Conservation (phyloP, 768 basidiomycete species). For the Paxillus rubicundulus region DNA sequence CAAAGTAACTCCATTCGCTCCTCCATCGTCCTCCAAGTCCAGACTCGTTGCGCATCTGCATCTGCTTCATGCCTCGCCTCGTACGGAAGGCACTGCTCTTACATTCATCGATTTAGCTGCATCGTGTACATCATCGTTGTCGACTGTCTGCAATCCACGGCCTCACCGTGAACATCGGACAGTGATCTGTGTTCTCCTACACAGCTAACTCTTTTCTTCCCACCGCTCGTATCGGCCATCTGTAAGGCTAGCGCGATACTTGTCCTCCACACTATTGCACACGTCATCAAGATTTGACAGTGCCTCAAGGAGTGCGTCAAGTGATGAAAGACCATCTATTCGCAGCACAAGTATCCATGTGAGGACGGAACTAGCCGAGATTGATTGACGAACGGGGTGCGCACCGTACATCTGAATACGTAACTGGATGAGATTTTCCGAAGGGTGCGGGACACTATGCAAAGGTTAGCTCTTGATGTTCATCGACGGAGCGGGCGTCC, state of each 20-base stretch:
- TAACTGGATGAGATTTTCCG: conserved; percentile 92
- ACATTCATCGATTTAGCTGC: not conserved
- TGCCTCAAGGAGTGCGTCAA: conserved; percentile 74
- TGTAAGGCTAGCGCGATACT: conserved; percentile 60
- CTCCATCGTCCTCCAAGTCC: not conserved
- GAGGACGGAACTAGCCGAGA: not conserved
- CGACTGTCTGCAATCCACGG: conserved; percentile 3
- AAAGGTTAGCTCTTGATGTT: not conserved
- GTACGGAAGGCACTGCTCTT: not conserved
- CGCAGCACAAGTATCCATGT: not conserved
- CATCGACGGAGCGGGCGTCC: not conserved
- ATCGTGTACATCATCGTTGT: not conserved
- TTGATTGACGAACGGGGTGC: conserved; percentile 29
- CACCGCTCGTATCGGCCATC: conserved; percentile 59
- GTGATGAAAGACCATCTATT: conserved; percentile 81
- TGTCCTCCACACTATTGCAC: conserved; percentile 66
- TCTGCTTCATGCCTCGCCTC: not conserved
- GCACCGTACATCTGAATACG: conserved; percentile 99
- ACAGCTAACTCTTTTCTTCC: conserved; percentile 58
- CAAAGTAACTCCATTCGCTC: not conserved
- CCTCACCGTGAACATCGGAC: not conserved
- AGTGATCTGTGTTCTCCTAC: not conserved
- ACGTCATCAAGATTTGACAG: conserved; percentile 76
- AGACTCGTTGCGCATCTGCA: not conserved
- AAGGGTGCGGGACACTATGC: conserved; percentile 76